phyloP scores from a whole-genome alignment of 139 green algal species.

The Picochlorum sp. region DNA sequence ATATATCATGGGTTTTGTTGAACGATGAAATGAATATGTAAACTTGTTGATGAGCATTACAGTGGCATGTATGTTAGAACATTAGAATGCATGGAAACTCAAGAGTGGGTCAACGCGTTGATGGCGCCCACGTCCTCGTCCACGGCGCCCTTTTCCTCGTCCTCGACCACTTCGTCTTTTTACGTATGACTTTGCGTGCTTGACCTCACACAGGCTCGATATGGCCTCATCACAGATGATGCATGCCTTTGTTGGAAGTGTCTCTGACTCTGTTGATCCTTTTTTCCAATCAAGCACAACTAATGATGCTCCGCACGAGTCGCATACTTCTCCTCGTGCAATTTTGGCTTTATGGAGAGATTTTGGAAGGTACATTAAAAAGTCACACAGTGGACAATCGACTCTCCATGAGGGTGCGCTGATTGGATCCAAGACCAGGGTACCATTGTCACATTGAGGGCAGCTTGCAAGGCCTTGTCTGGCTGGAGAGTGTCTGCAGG shows the following conservation, averaged over 20 bases:
- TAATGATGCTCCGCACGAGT: slow-evolving; percentile 38
- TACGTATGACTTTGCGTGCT: slow-evolving; percentile 51
- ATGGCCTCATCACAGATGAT: slow-evolving; percentile 3
- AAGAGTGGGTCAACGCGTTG: slow-evolving; percentile 47
- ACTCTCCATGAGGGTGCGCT: slow-evolving; percentile 64
- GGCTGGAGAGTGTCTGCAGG: slow-evolving; percentile 51
- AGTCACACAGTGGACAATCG: slow-evolving; percentile 74
- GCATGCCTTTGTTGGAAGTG: slow-evolving; percentile 17
- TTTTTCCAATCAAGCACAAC: slow-evolving; percentile 54
- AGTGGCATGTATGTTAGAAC: no score
- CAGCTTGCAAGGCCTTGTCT: slow-evolving; percentile 40
- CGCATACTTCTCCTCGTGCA: slow-evolving; percentile 32
- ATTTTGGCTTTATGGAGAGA: slow-evolving; percentile 57
- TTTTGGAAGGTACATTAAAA: slow-evolving; percentile 70
- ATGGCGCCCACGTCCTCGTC: slow-evolving; percentile 35
- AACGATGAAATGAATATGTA: no score
- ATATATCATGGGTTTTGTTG: not conserved
- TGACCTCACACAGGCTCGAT: slow-evolving; percentile 38
- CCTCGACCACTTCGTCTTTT: slow-evolving; percentile 22
- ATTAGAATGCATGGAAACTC: slow-evolving; percentile 60
- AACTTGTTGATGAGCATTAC: no score
- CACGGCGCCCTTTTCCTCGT: slow-evolving; percentile 33
- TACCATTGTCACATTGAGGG: slow-evolving; percentile 48
- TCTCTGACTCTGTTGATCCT: not conserved
- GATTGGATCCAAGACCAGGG: slow-evolving; percentile 75